These are phyloP conservation scores for Zygosaccharomyces pseudobailii DNA, from an alignment of 1,139 yeast species.

Conservation along the genomic window DNA sequence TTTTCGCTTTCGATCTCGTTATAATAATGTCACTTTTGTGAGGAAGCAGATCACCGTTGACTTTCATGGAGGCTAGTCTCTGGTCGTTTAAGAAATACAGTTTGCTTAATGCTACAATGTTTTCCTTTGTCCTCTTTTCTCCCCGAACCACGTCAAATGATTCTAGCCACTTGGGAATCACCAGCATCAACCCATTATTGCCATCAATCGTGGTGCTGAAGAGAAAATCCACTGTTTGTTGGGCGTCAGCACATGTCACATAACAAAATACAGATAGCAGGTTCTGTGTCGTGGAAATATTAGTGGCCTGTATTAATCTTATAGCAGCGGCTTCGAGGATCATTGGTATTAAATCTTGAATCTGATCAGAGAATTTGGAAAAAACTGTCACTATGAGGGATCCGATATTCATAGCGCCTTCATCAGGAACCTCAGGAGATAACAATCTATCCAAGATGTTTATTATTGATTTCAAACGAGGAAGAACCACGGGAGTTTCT, in stretches of 20 bases:
- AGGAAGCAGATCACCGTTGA: slow-evolving; percentile 74
- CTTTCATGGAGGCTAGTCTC: slow-evolving; percentile 48
- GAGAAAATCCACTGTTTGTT: slow-evolving; percentile 58
- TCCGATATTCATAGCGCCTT: slow-evolving; percentile 75
- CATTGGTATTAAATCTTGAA: slow-evolving; percentile 49
- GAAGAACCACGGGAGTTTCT: slow-evolving; percentile 43
- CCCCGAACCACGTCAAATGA: slow-evolving; percentile 81
- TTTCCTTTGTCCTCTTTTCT: slow-evolving; percentile 63
- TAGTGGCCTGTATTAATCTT: slow-evolving; percentile 60
- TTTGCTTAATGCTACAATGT: slow-evolving; percentile 64
- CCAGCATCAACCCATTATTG: slow-evolving; percentile 41
- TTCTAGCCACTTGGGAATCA: slow-evolving; percentile 74
- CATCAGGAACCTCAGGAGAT: slow-evolving; percentile 67
- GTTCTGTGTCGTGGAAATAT: slow-evolving; percentile 70
- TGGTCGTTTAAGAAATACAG: slow-evolving; percentile 57
- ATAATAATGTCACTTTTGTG: slow-evolving; percentile 55
- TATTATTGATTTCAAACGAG: slow-evolving; percentile 49
- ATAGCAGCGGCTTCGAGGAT: slow-evolving; percentile 69
- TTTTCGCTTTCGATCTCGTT: slow-evolving; percentile 78
- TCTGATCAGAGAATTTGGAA: slow-evolving; percentile 47
- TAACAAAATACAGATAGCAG: slow-evolving; percentile 72
- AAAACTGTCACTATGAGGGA: slow-evolving; percentile 62
- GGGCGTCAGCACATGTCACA: slow-evolving; percentile 56
- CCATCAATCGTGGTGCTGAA: slow-evolving; percentile 38
- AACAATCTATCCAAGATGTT: slow-evolving; percentile 64